phyloP scores from a whole-genome alignment of 306 rosid genomes.

The Citrullus colocynthis region DNA sequence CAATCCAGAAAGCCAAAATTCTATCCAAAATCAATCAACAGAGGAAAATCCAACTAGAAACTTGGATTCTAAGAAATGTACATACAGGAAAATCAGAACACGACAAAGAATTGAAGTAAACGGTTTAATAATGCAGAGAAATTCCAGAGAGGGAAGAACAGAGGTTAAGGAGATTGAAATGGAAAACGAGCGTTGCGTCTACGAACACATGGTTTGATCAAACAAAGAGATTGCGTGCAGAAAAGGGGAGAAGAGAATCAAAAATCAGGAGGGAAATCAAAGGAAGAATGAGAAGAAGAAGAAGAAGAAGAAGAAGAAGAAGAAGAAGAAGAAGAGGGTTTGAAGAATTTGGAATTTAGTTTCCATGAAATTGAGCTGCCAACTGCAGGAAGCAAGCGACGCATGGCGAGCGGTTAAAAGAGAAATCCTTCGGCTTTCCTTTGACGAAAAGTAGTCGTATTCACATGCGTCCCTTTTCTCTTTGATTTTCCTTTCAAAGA shows the following conservation, averaged over 20 bases:
- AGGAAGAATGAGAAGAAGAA: not conserved
- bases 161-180: not conserved
- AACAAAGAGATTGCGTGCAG: not conserved
- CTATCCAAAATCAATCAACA: not conserved
- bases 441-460: not conserved
- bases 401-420: not conserved
- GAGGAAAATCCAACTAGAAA: not conserved
- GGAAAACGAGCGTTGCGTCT: not conserved
- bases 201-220: not conserved
- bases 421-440: not conserved
- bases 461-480: not conserved
- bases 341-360: not conserved
- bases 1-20: not conserved
- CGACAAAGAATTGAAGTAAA: not conserved
- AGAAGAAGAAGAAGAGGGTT: not conserved
- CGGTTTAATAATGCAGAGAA: not conserved
- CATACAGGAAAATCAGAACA: not conserved
- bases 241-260: not conserved
- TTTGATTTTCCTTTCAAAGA: not conserved
- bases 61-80: constrained; percentile 4
- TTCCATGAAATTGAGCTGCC: constrained; percentile 4
- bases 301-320: not conserved
- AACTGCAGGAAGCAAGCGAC: not conserved
- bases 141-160: not conserved
- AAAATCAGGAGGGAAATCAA: not conserved